Percentiles rank a stretch among this genome's conserved stretches.
Conservation (phyloP, 352 stramenopile species). For the Phytophthora sansomeana region DNA sequence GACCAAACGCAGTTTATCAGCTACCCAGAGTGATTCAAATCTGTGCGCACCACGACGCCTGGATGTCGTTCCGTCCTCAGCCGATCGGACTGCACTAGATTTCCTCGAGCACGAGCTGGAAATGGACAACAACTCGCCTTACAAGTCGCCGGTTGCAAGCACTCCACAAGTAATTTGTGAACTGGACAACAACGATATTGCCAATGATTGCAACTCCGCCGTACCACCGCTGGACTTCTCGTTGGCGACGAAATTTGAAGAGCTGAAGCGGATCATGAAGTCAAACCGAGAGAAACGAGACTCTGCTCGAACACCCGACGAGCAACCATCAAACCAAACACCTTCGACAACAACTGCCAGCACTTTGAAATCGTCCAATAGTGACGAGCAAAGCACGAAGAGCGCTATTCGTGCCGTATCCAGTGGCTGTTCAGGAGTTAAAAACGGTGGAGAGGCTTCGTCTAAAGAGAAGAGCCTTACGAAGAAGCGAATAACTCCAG, state of each 20-base stretch:
- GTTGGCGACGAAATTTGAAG: conserved; percentile 69
- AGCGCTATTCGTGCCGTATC: conserved; percentile 16
- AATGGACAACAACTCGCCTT: conserved; percentile 19
- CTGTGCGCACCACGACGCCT: conserved; percentile 59
- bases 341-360: neutral
- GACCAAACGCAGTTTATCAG: conserved; percentile 26
- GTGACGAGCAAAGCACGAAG: neutral
- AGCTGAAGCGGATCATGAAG: conserved; percentile 68
- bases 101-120: conserved; percentile 54
- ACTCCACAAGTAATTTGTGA: neutral
- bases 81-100: conserved; percentile 60
- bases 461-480: neutral
- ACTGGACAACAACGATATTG: conserved; percentile 30
- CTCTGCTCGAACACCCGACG: conserved; percentile 13
- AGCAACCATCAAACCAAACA: neutral
- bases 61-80: conserved; percentile 58
- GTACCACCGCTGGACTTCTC: conserved; percentile 44
- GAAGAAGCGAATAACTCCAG: conserved; percentile 11
- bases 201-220: conserved; percentile 3
- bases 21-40: conserved; percentile 68
- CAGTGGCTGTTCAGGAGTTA: conserved; percentile 26
- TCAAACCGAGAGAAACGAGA: conserved; percentile 49
- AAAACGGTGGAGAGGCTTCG: conserved; percentile 6
- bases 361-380: conserved; percentile 5
- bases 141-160: conserved; percentile 1